Base-by-base conservation (phyloP, 1,284 basidiomycete genomes). In the Lignosus rhinocerotis region DNA sequence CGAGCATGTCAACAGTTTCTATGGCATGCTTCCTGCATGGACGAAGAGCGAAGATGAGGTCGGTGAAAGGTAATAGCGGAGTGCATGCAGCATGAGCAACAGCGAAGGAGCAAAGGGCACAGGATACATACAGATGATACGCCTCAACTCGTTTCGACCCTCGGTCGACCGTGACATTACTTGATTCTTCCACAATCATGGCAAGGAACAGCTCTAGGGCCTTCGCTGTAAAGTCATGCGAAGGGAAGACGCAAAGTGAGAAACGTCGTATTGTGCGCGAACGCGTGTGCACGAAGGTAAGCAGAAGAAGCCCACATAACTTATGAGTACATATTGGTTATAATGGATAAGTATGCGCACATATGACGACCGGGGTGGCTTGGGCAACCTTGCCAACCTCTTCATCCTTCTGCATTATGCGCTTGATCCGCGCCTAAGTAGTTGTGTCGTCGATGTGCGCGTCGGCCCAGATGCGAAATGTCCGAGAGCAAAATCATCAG, bases 351-450 rank as follows among this genome's bases (percentile, higher is more conserved):
- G 6, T 38, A 11, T 21, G 86, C 94, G 74, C 71, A 98, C 97
- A 99, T 68, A 99, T 97, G 62, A 98, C 92, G 58, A 99, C 87
- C 0, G 97, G 97, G 5, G 96, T 98, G 14, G 94, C 96, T 70
- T 95, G 93, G 1, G 97, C 96, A 17, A 99, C 94, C 75, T 99
- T 99, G 56, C 97, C 96, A 16, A 99, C 96, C 73, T 99, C 96
- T 72, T 99, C 97, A 72, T 99, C 96, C 73, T 96, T 95, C 79
- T 99, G 96, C 94, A 99, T 99, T 61, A 99, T 98, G 80, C 96
- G 94, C 83, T 98, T 99, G 79, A 98, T 99, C 55, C 96, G 86
- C 7, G 96, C 96, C 93, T 94, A 6, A 51, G 53, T n/a, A 30
- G 14, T 19, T 31, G n/a, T 25, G 36, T 7, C 32, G 32, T 43